A percentile compares a stretch with the other conserved stretches of the same genome.
phyloP scores from a whole-genome alignment of 345 rosid species.

The Clausena lansium region DNA sequence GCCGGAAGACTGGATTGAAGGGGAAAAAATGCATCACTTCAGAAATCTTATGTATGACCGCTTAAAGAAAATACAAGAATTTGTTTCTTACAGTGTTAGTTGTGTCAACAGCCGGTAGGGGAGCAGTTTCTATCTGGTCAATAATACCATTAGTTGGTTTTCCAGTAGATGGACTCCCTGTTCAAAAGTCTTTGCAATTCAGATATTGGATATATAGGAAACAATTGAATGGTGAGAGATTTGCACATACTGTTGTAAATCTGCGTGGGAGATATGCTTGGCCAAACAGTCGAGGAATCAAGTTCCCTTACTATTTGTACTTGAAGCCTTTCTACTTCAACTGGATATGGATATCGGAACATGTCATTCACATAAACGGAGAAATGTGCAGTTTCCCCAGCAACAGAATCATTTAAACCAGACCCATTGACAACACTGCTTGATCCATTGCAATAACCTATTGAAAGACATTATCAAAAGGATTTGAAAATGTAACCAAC shows the following conservation, averaged over 20 bases:
- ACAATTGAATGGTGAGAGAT: constrained; percentile 7
- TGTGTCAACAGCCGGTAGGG: constrained; percentile 37
- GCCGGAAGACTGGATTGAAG: constrained; percentile 40
- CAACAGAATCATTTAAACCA: constrained; percentile 70
- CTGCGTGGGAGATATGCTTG: constrained; percentile 53
- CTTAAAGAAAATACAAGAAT: neutral
- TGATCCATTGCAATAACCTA: constrained; percentile 77
- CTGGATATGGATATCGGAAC: constrained; percentile 63
- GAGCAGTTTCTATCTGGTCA: constrained; percentile 28
- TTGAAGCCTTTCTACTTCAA: constrained; percentile 57
- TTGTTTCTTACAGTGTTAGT: constrained; percentile 40
- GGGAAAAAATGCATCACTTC: neutral
- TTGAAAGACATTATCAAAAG: neutral
- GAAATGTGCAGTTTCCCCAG: constrained; percentile 57
- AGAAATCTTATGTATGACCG: neutral
- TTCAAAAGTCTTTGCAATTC: constrained; percentile 5
- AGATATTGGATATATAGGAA: neutral
- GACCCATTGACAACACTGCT: constrained; percentile 77
- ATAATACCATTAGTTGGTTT: neutral
- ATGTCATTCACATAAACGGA: constrained; percentile 61
- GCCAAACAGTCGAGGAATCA: constrained; percentile 42
- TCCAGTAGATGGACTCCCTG: constrained; percentile 36
- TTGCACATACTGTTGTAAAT: constrained; percentile 43
- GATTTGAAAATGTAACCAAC: neutral
- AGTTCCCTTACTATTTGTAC: constrained; percentile 49